These are phyloP conservation scores for Cucurbita moschata DNA, from an alignment of 306 rosid genomes.

Conservation along the genomic window DNA sequence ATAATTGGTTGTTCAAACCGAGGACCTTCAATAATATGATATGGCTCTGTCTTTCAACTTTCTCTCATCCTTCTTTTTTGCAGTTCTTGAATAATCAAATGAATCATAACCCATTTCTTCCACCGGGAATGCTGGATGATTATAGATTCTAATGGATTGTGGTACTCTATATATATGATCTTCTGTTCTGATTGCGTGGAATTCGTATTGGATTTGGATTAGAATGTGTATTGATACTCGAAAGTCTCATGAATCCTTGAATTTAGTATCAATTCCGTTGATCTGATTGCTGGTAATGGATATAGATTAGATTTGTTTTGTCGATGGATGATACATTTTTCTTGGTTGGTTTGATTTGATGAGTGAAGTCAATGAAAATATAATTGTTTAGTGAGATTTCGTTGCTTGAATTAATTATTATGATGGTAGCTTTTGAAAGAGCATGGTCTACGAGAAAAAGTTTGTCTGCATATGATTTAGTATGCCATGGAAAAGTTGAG, in stretches of 20 bases:
- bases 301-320: neutral
- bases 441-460: neutral
- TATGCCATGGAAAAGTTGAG: neutral
- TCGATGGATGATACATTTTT: too few species aligned
- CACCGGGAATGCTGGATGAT: neutral
- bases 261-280: neutral
- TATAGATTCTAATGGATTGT: neutral
- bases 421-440: neutral
- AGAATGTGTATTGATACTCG: too few species aligned
- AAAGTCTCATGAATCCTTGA: too few species aligned
- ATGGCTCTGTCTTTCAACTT: too few species aligned
- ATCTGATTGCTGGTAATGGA: neutral
- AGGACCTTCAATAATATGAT: constrained; percentile 1
- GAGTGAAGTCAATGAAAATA: neutral
- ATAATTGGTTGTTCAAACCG: neutral
- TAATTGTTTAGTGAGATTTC: neutral
- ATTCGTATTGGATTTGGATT: neutral
- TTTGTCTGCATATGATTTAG: neutral
- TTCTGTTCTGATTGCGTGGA: neutral
- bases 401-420: neutral
- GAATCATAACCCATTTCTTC: neutral
- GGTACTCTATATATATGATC: neutral
- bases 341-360: neutral
- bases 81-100: neutral
- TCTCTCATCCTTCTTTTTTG: neutral